Conservation (phyloP, 2,329 filamentous ascomycete species). For the Pyrenochaeta sp. region DNA sequence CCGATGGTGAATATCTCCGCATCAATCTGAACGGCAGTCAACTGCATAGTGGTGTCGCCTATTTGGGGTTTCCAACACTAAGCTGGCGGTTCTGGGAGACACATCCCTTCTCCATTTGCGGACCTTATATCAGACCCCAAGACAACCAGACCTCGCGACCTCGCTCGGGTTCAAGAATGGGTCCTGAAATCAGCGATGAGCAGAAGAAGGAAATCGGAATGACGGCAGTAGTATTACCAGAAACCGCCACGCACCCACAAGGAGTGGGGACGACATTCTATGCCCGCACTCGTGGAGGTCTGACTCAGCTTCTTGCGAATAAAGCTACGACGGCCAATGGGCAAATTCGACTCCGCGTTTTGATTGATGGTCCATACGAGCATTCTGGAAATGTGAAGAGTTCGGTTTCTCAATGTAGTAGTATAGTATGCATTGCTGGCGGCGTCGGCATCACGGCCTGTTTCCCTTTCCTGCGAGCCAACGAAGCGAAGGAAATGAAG, state of each 20-base stretch:
- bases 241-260: slow-evolving; percentile 43
- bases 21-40: slow-evolving; percentile 50
- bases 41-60: slow-evolving; percentile 51
- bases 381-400: slow-evolving; percentile 3
- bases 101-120: slow-evolving; percentile 56
- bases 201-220: slow-evolving; percentile 47
- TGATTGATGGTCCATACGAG: slow-evolving; percentile 6
- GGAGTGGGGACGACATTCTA: slow-evolving; percentile 7
- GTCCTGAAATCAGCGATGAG: neutral
- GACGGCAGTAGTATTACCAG: too few relatives aligned
- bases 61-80: slow-evolving; percentile 60
- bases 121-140: neutral
- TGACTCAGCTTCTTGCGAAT: slow-evolving; percentile 2
- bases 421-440: slow-evolving; percentile 54
- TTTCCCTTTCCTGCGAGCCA: slow-evolving; percentile 40
- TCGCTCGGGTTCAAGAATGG: neutral
- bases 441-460: slow-evolving; percentile 59
- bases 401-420: slow-evolving; percentile 39
- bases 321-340: neutral
- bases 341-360: slow-evolving; percentile 45
- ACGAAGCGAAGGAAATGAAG: slow-evolving; percentile 2
- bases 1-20: slow-evolving; percentile 35
- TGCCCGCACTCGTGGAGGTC: slow-evolving; percentile 3
- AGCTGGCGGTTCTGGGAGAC: slow-evolving; percentile 57
- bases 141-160: neutral